These are phyloP conservation scores for Fusarium circinatum DNA, from an alignment of 2,329 filamentous ascomycete genomes.

Conservation along the genomic window DNA sequence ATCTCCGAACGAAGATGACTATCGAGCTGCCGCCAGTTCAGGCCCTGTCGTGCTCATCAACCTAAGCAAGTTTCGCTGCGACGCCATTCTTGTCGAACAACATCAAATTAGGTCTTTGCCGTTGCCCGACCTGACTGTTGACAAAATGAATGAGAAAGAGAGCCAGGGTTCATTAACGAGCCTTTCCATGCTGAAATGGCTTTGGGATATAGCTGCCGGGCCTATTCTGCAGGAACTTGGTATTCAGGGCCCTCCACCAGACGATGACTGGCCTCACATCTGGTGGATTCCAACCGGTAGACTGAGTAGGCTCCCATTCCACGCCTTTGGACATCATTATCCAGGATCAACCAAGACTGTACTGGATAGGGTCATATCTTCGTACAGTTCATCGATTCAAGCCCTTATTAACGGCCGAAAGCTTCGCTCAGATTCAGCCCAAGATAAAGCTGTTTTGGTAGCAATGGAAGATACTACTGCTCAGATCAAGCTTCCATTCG, in stretches of 20 bases:
- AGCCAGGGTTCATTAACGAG: background rate
- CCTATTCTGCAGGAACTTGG: background rate
- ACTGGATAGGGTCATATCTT: background rate
- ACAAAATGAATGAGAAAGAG: background rate
- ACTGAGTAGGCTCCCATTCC: background rate
- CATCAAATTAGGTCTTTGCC: background rate
- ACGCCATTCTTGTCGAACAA: background rate
- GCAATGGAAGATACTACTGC: background rate
- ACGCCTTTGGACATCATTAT: background rate
- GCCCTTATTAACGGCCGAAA: background rate
- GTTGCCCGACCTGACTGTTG: rapidly evolving
- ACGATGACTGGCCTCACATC: background rate
- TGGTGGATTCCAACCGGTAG: background rate
- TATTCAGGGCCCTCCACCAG: rapidly evolving
- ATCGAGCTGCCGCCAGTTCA: background rate
- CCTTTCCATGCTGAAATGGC: background rate
- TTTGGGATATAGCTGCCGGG: background rate
- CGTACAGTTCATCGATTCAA: background rate
- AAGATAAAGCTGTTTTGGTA: background rate
- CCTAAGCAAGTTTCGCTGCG: background rate
- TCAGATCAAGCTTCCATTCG: background rate
- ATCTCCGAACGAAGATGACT: rapidly evolving
- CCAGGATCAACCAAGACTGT: background rate
- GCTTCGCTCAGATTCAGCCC: background rate
- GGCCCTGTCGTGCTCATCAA: background rate